Evolutionary conservation across 169 alveolate species (phyloP).

Genomic region (Eimeria brunetti): DNA sequence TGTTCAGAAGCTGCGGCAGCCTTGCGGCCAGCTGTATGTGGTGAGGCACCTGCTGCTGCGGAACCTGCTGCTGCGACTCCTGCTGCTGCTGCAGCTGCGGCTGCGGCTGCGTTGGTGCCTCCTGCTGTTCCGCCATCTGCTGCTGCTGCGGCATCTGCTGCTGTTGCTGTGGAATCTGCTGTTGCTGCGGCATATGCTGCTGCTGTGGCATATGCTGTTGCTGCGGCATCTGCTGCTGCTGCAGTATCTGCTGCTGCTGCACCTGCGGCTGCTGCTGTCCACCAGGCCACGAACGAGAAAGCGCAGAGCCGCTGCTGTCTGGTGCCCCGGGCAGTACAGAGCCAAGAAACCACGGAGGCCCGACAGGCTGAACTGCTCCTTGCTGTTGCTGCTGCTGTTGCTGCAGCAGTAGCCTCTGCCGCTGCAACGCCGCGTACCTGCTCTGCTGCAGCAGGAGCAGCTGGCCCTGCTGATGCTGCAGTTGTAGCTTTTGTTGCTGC

Average conservation of each 20-base stretch:
- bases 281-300: slow-evolving; percentile 25
- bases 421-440: slow-evolving; percentile 36
- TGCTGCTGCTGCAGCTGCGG: slow-evolving; percentile 26
- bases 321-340: not conserved
- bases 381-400: slow-evolving; percentile 52
- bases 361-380: slow-evolving; percentile 14
- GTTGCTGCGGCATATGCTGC: not conserved
- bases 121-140: not conserved
- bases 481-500: slow-evolving; percentile 26
- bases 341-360: not conserved
- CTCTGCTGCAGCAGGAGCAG: slow-evolving; percentile 34
- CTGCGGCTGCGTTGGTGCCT: slow-evolving; percentile 3
- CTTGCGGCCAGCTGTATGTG: slow-evolving; percentile 49
- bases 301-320: not conserved
- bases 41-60: slow-evolving; percentile 49
- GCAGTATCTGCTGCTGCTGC: slow-evolving; percentile 22
- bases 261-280: not conserved
- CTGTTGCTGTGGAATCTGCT: not conserved
- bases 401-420: slow-evolving; percentile 1
- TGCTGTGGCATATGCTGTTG: slow-evolving; percentile 19
- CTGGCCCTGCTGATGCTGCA: slow-evolving; percentile 15
- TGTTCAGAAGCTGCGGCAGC: slow-evolving; percentile 33
- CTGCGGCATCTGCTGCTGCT: slow-evolving; percentile 23
- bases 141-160: not conserved
- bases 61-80: too few species aligned